Conservation (phyloP, 345 rosid species). For the Citrus hindsii region DNA sequence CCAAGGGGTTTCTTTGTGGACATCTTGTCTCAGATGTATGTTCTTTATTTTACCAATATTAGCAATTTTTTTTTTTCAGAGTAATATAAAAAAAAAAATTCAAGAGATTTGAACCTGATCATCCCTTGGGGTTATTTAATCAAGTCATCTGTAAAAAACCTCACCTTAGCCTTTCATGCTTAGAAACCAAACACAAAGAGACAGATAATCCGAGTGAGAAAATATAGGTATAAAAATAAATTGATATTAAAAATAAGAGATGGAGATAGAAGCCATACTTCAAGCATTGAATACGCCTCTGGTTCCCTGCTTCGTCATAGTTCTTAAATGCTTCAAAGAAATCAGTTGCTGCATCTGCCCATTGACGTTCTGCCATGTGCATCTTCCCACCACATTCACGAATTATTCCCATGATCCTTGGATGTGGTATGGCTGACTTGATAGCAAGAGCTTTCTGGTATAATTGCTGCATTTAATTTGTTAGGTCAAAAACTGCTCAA, state of each 20-base stretch:
- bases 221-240: not conserved
- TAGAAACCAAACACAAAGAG: not conserved
- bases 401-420: conserved; percentile 99
- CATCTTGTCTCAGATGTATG: not conserved
- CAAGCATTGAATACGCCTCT: conserved; percentile 95
- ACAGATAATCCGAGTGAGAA: not conserved
- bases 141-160: not conserved
- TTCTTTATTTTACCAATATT: not conserved
- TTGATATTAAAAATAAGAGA: not conserved
- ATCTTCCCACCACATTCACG: conserved; percentile 99
- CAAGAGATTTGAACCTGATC: not conserved
- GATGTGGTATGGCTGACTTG: conserved; percentile 99
- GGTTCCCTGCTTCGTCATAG: conserved; percentile 99
- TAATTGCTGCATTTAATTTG: conserved; percentile 67
- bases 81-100: not conserved
- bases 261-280: conserved; percentile 55
- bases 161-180: not conserved
- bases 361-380: conserved; percentile 99
- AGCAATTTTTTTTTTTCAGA: not conserved
- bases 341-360: conserved; percentile 99
- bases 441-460: conserved; percentile 98
- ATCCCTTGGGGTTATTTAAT: not conserved
- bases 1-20: not conserved
- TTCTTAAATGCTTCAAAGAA: conserved; percentile 99
- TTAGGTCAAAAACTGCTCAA: conserved; percentile 11